Evolutionary conservation across 208 protist genomes (phyloP).

Genomic region (Leishmania tropica): DNA sequence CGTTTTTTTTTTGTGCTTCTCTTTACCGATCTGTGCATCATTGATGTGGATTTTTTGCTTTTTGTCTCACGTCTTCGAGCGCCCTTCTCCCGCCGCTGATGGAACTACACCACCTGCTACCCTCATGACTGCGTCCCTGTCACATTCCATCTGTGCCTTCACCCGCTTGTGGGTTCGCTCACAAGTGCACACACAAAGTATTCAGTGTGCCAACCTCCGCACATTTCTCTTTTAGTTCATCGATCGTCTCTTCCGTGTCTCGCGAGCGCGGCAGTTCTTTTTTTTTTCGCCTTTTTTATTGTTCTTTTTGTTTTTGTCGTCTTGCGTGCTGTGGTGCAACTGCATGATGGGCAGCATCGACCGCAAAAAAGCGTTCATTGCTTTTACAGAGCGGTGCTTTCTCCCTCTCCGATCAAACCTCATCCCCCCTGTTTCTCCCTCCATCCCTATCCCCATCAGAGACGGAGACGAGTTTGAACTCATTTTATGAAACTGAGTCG

Average conservation of each 20-base stretch:
- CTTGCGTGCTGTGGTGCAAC: not conserved
- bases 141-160: not conserved
- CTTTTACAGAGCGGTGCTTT: not conserved
- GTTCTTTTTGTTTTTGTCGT: not conserved
- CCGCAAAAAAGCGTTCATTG: not conserved
- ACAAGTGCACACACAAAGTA: not conserved
- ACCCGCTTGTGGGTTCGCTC: not conserved
- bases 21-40: not conserved
- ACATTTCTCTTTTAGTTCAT: not conserved
- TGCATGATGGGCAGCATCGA: not conserved
- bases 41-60: not conserved
- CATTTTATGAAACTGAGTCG: not conserved
- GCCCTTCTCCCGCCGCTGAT: not conserved
- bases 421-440: not conserved
- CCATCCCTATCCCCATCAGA: not conserved
- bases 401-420: not conserved
- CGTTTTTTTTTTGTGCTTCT: not conserved
- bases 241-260: not conserved
- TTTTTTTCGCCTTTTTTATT: not conserved
- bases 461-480: not conserved
- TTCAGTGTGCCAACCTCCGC: not conserved
- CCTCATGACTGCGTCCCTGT: not conserved
- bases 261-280: not conserved
- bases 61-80: not conserved
- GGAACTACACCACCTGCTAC: not conserved